Evolutionary conservation across 179 eudicot species (phyloP).

Genomic region (Silene coronaria): DNA sequence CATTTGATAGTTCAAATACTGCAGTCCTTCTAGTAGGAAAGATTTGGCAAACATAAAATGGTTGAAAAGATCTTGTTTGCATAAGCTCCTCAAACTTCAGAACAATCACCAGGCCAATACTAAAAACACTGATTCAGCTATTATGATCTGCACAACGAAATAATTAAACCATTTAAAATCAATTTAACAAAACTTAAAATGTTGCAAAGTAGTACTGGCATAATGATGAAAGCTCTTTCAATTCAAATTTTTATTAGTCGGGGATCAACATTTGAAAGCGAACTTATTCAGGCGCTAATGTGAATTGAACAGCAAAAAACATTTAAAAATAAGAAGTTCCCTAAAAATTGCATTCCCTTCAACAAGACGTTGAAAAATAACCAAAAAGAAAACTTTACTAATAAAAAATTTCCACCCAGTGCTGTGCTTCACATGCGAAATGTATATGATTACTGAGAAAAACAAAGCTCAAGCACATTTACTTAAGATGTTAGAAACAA

Average conservation of each 20-base stretch:
- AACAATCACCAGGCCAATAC: slow-evolving; percentile 48
- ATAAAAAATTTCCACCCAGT: too few species aligned
- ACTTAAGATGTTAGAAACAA: not conserved
- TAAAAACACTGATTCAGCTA: slow-evolving; percentile 44
- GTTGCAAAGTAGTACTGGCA: slow-evolving; percentile 20
- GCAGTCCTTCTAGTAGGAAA: slow-evolving; percentile 34
- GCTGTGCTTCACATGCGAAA: not conserved
- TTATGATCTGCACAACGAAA: slow-evolving; percentile 44
- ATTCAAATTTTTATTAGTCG: not conserved
- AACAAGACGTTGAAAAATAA: not conserved
- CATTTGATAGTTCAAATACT: slow-evolving; percentile 35
- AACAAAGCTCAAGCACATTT: not conserved
- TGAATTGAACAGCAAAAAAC: not conserved
- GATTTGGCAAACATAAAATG: slow-evolving; percentile 28
- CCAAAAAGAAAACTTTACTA: not conserved
- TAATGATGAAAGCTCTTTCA: slow-evolving; percentile 12
- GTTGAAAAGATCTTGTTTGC: slow-evolving; percentile 46
- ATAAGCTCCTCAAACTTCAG: slow-evolving; percentile 47
- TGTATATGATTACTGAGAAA: not conserved
- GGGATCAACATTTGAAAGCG: not conserved
- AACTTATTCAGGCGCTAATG: not conserved
- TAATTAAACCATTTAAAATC: slow-evolving; percentile 34
- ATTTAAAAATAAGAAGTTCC: not conserved
- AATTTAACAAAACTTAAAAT: slow-evolving; percentile 22
- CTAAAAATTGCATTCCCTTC: slow-evolving; percentile 15